A percentile compares a stretch with the other conserved stretches of the same genome.
Evolutionary conservation across 306 rosid species (phyloP).

Genomic region (Cucurbita argyrosperma): DNA sequence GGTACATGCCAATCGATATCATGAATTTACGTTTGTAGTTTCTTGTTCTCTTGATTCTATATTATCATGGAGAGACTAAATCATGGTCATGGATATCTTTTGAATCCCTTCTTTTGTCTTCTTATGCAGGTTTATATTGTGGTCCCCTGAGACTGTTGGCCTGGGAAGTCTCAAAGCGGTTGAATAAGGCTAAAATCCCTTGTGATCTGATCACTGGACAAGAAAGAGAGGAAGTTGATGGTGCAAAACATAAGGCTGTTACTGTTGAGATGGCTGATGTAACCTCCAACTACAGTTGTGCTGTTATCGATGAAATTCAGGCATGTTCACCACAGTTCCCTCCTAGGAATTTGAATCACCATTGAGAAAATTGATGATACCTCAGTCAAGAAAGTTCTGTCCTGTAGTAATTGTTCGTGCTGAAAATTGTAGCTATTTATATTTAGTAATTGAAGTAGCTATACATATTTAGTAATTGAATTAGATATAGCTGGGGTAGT

Average conservation of each 20-base stretch:
- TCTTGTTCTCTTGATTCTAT: not conserved
- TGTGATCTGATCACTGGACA: constrained; percentile 86
- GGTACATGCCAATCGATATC: constrained; percentile 32
- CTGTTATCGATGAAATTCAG: constrained; percentile 92
- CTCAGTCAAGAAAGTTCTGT: not conserved
- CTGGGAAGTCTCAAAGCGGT: constrained; percentile 82
- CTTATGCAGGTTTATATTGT: constrained; percentile 71
- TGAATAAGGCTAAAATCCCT: constrained; percentile 86
- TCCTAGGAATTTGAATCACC: constrained; percentile 5
- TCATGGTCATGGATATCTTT: not conserved
- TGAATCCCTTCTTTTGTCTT: not conserved
- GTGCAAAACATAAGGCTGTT: constrained; percentile 79
- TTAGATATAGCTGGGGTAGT: not conserved
- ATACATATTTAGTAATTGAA: no score
- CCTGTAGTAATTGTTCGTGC: not conserved
- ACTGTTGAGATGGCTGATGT: constrained; percentile 98
- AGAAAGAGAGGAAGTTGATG: constrained; percentile 74
- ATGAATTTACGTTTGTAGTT: not conserved
- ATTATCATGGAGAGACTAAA: not conserved
- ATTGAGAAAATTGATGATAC: not conserved
- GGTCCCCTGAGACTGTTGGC: constrained; percentile 96
- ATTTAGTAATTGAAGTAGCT: not conserved
- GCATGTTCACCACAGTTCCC: constrained; percentile 28
- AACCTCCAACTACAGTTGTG: constrained; percentile 52
- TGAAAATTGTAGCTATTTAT: not conserved